Evolutionary conservation across 495 filamentous ascomycete genomes (phyloP).

Genomic region (Pseudevernia furfuracea): DNA sequence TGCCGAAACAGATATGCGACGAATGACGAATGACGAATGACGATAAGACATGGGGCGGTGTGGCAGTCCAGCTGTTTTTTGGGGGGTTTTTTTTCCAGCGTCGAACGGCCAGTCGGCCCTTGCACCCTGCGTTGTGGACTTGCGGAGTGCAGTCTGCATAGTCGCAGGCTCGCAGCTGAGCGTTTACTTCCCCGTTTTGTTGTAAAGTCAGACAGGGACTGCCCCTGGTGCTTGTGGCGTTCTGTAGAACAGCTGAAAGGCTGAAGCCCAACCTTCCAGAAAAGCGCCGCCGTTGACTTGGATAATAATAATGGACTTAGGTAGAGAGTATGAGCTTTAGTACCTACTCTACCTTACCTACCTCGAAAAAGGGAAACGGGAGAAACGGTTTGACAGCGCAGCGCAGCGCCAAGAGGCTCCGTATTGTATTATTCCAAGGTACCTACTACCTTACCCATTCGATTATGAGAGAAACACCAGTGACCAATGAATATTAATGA

Average conservation of each 20-base stretch:
- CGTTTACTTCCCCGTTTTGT: slow-evolving; percentile 2
- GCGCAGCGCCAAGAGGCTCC: not conserved
- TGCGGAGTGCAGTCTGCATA: not conserved
- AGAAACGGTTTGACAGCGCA: not conserved
- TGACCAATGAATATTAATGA: no score
- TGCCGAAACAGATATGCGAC: slow-evolving; percentile 13
- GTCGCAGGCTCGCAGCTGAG: slow-evolving; percentile 6
- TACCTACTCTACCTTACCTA: no score
- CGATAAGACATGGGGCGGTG: not conserved
- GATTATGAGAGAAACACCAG: no score
- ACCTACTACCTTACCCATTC: no score
- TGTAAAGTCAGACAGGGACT: not conserved
- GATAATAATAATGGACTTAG: not conserved
- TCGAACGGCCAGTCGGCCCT: not conserved
- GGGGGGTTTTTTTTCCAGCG: not conserved
- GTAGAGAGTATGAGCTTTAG: no score
- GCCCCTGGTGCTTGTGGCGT: slow-evolving; percentile 10
- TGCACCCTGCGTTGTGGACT: not conserved
- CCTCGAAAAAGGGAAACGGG: no score
- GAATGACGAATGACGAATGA: not conserved
- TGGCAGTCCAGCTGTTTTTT: not conserved
- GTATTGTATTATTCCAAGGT: not conserved
- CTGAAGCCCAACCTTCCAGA: not conserved
- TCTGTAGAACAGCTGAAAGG: slow-evolving; percentile 9
- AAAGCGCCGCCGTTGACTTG: slow-evolving; percentile 5